Evolutionary conservation across 106 monocot genomes (phyloP).

Genomic region (Platanthera guangdongensis): DNA sequence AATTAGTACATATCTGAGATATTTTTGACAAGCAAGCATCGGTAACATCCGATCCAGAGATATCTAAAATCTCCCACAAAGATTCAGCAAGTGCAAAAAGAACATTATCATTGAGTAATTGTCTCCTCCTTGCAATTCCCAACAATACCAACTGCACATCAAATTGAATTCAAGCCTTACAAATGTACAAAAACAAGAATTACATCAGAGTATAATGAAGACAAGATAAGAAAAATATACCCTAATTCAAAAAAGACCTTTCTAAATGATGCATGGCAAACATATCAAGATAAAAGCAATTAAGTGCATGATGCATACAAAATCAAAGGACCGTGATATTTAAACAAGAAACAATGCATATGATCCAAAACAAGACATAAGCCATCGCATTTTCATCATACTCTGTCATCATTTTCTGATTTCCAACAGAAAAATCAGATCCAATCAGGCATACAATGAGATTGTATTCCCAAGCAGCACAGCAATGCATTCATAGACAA

Average conservation of each 20-base stretch:
- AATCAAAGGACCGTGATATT: neutral
- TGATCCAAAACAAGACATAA: neutral
- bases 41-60: slow-evolving; percentile 84
- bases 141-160: slow-evolving; percentile 57
- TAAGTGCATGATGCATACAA: neutral
- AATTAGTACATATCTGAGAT: slow-evolving; percentile 46
- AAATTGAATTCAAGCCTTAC: neutral
- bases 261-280: neutral
- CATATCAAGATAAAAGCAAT: neutral
- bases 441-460: neutral
- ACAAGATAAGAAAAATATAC: neutral
- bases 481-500: neutral
- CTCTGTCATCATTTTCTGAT: neutral
- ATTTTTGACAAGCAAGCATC: slow-evolving; percentile 59
- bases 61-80: slow-evolving; percentile 81
- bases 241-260: neutral
- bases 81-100: slow-evolving; percentile 60
- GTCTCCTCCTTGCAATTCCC: slow-evolving; percentile 81
- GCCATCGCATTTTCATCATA: neutral
- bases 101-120: slow-evolving; percentile 66
- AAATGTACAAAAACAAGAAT: neutral
- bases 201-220: neutral
- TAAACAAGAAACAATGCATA: neutral
- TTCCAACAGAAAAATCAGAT: neutral
- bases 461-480: neutral